Evolutionary conservation across 805 yeast species (phyloP), one percentile per base, ranked within the genome.

Genomic region (Candida ficus): DNA sequence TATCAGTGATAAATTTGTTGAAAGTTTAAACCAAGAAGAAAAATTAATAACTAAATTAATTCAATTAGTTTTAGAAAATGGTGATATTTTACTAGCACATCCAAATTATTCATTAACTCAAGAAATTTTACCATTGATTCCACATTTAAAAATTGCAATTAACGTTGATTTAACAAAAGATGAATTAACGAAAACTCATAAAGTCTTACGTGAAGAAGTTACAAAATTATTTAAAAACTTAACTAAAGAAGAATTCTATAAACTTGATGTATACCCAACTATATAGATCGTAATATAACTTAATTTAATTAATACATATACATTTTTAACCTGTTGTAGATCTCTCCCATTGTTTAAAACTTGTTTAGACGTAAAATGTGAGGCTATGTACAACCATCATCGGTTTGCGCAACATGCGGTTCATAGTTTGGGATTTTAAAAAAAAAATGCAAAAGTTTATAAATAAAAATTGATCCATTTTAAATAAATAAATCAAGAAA

Each of bases 91-190:
- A 45, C 70, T 90, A 35, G 70, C 79, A 29, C 77, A 95, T 53
- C 68, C 79, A 21, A 78, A 77, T 42, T 69, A 70, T 43, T 71
- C 88, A 11, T 66, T 81, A 40, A 80, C 76, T 49, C 95, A 82
- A 56, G 97, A 89, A 57, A 64, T 78, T 38, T 67, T 84, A 45
- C 88, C 93, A 9, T 62, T 80, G 32, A 70, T 75, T 36, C 87
- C 87, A 33, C 76, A 78, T 43, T 61, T 84, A 49, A 68, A 75
- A 41, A 53, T 83, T 19, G 64, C 67, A 46, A 55, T 76, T 29
- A 75, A 73, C 42, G 66, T 72, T 9, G 72, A 67, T 4, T 62
- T 78, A 52, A 57, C 67, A 13, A 61, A 58, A 29, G 52, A 59
- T 13, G 84, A 80, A 42, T 46, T 78, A 30, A 60, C 54, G 39